Conservation (phyloP, 345 rosid genomes). For the Salix purpurea region DNA sequence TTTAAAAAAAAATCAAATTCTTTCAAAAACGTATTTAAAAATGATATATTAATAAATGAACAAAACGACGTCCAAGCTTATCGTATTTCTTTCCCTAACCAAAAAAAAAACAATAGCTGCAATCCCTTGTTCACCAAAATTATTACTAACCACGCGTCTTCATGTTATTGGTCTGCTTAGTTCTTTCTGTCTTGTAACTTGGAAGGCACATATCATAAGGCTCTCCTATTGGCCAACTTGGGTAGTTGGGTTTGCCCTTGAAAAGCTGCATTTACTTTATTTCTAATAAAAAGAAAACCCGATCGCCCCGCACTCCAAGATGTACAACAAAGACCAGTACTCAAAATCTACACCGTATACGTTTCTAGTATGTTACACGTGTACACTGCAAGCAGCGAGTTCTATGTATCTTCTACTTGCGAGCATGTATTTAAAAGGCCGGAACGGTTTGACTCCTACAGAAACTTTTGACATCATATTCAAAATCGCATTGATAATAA, state of each 20-base stretch:
- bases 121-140: too few species aligned
- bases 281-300: too few species aligned
- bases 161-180: neutral
- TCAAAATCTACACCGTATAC: neutral
- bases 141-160: neutral
- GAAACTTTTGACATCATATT: constrained; percentile 4
- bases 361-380: neutral
- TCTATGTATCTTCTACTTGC: neutral
- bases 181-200: neutral
- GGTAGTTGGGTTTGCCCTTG: neutral
- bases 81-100: neutral
- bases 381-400: neutral
- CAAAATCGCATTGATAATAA: neutral
- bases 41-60: too few species aligned
- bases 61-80: neutral
- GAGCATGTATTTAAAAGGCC: neutral
- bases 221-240: neutral
- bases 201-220: neutral
- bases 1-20: too few species aligned
- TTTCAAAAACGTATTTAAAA: too few species aligned
- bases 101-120: neutral
- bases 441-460: constrained; percentile 21
- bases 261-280: neutral
- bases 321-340: neutral
- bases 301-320: too few species aligned